These are phyloP conservation scores for Rickenella mellea DNA, from an alignment of 768 basidiomycete genomes.

Conservation along the genomic window DNA sequence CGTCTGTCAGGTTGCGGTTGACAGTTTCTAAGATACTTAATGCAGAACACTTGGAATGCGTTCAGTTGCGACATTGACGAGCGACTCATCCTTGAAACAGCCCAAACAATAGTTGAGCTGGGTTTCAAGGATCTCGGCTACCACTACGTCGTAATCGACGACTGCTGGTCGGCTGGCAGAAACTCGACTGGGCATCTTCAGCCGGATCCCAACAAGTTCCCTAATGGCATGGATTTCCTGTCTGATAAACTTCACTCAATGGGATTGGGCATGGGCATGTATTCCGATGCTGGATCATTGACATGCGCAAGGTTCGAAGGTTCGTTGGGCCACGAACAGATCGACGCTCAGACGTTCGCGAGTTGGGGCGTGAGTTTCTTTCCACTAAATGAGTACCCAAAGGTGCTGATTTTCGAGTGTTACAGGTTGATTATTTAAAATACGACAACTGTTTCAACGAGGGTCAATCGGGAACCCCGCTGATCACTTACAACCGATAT, in stretches of 20 bases:
- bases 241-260: conserved; percentile 23
- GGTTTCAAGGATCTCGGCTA: neutral
- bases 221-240: conserved; percentile 19
- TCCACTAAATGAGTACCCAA: no score
- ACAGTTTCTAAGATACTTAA: no score
- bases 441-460: conserved; percentile 34
- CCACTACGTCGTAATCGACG: neutral
- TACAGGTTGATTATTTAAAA: conserved; percentile 10
- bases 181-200: conserved; percentile 20
- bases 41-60: conserved; percentile 26
- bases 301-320: conserved; percentile 10
- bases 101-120: conserved; percentile 1
- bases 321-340: conserved; percentile 28
- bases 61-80: conserved; percentile 28
- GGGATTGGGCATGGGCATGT: conserved; percentile 27
- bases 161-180: conserved; percentile 5
- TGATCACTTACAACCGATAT: conserved; percentile 26
- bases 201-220: conserved; percentile 21
- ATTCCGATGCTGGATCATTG: conserved; percentile 24
- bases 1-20: no score
- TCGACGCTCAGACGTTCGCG: conserved; percentile 31
- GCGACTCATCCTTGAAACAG: conserved; percentile 23
- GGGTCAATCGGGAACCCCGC: conserved; percentile 24
- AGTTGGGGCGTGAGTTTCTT: conserved; percentile 29
- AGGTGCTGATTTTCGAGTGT: neutral